Percentiles rank a stretch among this genome's conserved stretches.
Conservation (phyloP, 495 filamentous ascomycete species). For the Penicillium paxilli region DNA sequence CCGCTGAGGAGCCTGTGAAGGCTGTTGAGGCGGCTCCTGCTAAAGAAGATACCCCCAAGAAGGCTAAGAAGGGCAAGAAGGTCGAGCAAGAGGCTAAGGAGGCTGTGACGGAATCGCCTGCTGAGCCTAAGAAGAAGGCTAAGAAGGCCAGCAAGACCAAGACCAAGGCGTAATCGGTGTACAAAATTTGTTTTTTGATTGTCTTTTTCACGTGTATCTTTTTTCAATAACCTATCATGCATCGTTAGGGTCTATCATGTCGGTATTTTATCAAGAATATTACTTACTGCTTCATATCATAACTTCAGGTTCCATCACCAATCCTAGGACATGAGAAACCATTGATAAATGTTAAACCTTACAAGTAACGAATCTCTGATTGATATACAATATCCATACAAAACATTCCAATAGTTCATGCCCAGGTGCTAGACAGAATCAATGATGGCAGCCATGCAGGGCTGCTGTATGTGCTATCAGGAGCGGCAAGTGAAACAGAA, state of each 20-base stretch:
- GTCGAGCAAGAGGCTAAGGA: slow-evolving; percentile 29
- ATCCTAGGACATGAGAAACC: too few relatives aligned
- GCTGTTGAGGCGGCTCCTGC: slow-evolving; percentile 26
- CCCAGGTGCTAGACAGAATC: too few relatives aligned
- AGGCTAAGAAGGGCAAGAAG: slow-evolving; percentile 41
- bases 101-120: slow-evolving; percentile 17
- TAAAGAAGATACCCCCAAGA: slow-evolving; percentile 37
- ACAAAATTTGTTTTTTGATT: slow-evolving; percentile 19
- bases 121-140: slow-evolving; percentile 33
- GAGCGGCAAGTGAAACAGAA: too few relatives aligned
- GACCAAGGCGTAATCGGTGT: slow-evolving; percentile 34
- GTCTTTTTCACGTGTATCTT: slow-evolving; percentile 15
- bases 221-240: slow-evolving; percentile 16
- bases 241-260: slow-evolving; percentile 1
- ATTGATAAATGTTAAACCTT: too few relatives aligned
- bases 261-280: background rate
- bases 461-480: too few relatives aligned
- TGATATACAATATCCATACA: too few relatives aligned
- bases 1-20: slow-evolving; percentile 30
- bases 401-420: too few relatives aligned
- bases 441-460: too few relatives aligned
- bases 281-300: background rate
- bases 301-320: too few relatives aligned
- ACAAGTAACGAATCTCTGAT: too few relatives aligned
- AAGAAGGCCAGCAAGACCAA: slow-evolving; percentile 41